Evolutionary conservation across 306 rosid species (phyloP).

Genomic region (Rubus parviflorus): DNA sequence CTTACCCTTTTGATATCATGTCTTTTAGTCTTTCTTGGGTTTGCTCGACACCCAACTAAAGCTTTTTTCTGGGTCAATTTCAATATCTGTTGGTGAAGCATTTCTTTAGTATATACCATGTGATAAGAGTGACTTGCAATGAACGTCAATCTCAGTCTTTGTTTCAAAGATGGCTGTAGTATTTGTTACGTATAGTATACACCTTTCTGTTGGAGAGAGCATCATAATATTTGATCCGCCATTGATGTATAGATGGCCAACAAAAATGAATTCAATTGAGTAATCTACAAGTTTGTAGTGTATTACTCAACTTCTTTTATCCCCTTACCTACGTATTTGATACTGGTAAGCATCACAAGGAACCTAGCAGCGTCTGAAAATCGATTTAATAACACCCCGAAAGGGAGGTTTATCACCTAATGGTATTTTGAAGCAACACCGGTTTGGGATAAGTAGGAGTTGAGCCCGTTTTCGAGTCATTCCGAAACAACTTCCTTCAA

Average conservation of each 20-base stretch:
- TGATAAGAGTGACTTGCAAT: conserved; percentile 8
- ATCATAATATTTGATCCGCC: neutral
- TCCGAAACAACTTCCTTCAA: neutral
- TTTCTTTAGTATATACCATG: conserved; percentile 10
- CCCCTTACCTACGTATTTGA: neutral
- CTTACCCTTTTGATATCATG: neutral
- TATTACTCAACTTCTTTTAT: neutral
- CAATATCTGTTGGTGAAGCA: neutral
- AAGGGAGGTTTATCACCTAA: neutral
- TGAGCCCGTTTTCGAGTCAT: neutral
- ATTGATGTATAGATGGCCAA: neutral
- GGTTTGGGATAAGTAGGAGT: neutral
- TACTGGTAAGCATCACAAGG: neutral
- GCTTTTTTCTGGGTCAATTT: neutral
- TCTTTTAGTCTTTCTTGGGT: neutral
- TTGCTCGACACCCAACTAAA: neutral
- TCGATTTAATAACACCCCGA: neutral
- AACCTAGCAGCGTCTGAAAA: neutral
- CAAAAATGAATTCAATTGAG: neutral
- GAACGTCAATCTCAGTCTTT: conserved; percentile 7
- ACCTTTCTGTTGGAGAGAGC: neutral
- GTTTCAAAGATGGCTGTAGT: conserved; percentile 12
- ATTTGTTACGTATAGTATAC: neutral
- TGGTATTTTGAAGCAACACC: neutral
- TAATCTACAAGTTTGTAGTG: neutral